A percentile compares a stretch with the other conserved stretches of the same genome.
Conservation (phyloP, 1,284 basidiomycete species). For the Erythrobasidium hasegawianum region DNA sequence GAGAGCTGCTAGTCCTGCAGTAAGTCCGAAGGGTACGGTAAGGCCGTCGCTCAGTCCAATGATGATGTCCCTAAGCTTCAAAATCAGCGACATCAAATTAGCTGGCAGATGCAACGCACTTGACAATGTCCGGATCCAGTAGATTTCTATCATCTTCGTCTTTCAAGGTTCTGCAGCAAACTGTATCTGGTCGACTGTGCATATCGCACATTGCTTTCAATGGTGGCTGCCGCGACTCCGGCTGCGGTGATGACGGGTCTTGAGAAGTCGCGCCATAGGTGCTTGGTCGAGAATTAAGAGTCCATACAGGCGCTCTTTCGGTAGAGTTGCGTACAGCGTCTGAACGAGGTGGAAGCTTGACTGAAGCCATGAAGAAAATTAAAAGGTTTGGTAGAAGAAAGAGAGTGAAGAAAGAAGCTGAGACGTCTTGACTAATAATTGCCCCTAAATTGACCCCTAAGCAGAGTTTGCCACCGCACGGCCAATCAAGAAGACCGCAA, state of each 20-base stretch:
- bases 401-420: no score
- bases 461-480: no score
- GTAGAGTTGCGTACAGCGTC: constrained; percentile 10
- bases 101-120: constrained; percentile 58
- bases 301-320: constrained; percentile 30
- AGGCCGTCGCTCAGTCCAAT: constrained; percentile 95
- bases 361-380: constrained; percentile 13
- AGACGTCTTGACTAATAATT: no score
- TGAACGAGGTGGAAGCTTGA: constrained; percentile 21
- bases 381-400: no score
- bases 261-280: background rate
- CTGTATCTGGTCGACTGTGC: constrained; percentile 51
- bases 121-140: constrained; percentile 76
- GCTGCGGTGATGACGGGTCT: background rate
- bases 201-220: constrained; percentile 31
- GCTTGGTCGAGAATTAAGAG: background rate
- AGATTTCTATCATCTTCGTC: constrained; percentile 70
- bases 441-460: no score
- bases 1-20: constrained; percentile 76
- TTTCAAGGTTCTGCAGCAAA: constrained; percentile 79
- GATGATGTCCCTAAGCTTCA: constrained; percentile 51
- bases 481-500: no score
- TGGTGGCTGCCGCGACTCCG: constrained; percentile 15
- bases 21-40: constrained; percentile 49
- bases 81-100: constrained; percentile 4